Evolutionary conservation across 176 grass and related monocot genomes (phyloP), one percentile per base, ranked within the genome.

Genomic region (Chloris gayana): DNA sequence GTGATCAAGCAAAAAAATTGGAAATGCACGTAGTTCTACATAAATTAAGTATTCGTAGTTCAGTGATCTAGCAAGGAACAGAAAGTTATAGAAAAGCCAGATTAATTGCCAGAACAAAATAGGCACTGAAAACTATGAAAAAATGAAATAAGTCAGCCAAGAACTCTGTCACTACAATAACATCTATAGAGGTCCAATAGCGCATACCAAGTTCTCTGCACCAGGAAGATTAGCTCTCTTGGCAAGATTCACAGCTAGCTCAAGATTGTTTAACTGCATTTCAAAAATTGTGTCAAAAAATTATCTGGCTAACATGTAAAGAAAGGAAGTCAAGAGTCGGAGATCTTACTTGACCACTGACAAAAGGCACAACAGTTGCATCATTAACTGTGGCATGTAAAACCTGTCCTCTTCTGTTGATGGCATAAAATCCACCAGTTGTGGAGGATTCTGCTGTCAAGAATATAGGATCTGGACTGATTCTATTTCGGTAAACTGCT

Each of bases 161-260:
- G 47, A 50, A 50, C 62, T 64, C 19, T 49, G 8, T n/a, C 32
- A 67, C 63, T 33, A 44, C 53, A 77, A 54, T 45, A 60, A 49
- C 9, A 80, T 51, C 14, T 50, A 70, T 9, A 84, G 27, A 69
- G 45, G 12, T 14, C 44, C 70, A 41, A 51, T 7, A 11, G 73
- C 66, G 15, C 68, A 83, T 90, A 98, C 96, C 72, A 99, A 87
- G 83, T 99, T 99, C 79, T 99, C 96, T 39, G 96, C 96, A 24
- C 96, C 96, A 29, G 96, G 96, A 83, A 99, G 96, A 79, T 99
- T 99, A 78, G 90, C 96, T 89, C 96, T 89, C 87, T 99, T 99
- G 14, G 96, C 96, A 31, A 99, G 92, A 94, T 99, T 99, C 13
- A 99, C 96, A 91, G 96, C 96, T 15, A 99, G 82, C 90, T 99